Evolutionary conservation across 805 yeast genomes (phyloP).

Genomic region (Candida germanica): DNA sequence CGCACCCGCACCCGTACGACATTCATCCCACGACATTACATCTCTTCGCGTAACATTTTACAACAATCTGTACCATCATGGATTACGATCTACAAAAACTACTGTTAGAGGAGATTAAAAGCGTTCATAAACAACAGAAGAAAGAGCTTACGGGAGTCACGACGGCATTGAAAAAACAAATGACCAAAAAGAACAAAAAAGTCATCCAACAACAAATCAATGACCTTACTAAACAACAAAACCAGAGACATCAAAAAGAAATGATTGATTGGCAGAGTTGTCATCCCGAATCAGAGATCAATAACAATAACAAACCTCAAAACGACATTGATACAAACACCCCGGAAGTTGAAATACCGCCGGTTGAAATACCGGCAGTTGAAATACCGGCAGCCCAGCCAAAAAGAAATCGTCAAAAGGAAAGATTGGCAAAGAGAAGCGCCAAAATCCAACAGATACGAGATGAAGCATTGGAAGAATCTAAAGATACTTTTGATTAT

Average conservation of each 20-base stretch:
- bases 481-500: conserved; percentile 58
- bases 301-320: too few relatives aligned
- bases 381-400: neutral
- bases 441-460: conserved; percentile 61
- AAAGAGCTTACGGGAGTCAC: conserved; percentile 63
- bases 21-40: too few relatives aligned
- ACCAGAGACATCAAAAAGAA: conserved; percentile 54
- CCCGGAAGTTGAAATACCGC: conserved; percentile 55
- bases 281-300: conserved; percentile 2
- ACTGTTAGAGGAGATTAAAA: conserved; percentile 6
- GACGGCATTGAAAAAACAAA: conserved; percentile 79
- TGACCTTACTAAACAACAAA: conserved; percentile 55
- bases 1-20: too few relatives aligned
- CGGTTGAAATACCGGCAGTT: conserved; percentile 1
- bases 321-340: conserved; percentile 27
- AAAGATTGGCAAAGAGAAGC: conserved; percentile 71
- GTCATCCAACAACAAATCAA: conserved; percentile 59
- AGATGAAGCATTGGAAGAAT: conserved; percentile 70
- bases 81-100: conserved; percentile 3
- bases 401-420: conserved; percentile 74
- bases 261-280: conserved; percentile 20
- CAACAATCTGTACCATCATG: neutral
- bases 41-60: too few relatives aligned
- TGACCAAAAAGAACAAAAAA: conserved; percentile 74
- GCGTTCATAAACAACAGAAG: conserved; percentile 60